phyloP scores from a whole-genome alignment of 2,329 filamentous ascomycete genomes.

The Coniochaeta ligniaria region DNA sequence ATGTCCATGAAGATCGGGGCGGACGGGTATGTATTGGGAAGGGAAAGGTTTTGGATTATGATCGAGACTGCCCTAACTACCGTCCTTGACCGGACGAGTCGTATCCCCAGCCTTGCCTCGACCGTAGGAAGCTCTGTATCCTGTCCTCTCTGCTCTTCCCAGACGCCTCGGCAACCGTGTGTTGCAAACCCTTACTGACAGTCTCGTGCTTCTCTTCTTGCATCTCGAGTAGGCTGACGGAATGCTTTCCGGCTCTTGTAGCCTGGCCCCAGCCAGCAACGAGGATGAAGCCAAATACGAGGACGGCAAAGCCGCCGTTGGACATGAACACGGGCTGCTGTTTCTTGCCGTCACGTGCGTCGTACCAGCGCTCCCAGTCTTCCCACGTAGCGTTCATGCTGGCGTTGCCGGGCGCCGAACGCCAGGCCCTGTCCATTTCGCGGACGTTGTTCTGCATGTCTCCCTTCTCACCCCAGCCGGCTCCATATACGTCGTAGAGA shows the following conservation, averaged over 20 bases:
- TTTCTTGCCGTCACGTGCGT: constrained; percentile 39
- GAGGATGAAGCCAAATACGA: constrained; percentile 64
- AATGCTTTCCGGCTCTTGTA: constrained; percentile 57
- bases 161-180: constrained; percentile 44
- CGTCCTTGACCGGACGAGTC: background rate
- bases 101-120: constrained; percentile 47
- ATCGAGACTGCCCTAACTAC: background rate
- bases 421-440: constrained; percentile 39
- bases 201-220: constrained; percentile 60
- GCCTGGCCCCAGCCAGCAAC: constrained; percentile 68
- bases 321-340: constrained; percentile 61
- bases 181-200: constrained; percentile 52
- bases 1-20: too few relatives aligned
- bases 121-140: constrained; percentile 70
- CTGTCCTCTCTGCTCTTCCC: constrained; percentile 54
- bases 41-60: background rate
- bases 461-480: constrained; percentile 66
- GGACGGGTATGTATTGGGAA: too few relatives aligned
- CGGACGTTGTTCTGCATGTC: constrained; percentile 38
- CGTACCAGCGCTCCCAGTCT: constrained; percentile 84
- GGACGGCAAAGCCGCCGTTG: constrained; percentile 67
- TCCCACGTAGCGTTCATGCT: constrained; percentile 89
- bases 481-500: constrained; percentile 74
- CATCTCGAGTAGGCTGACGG: constrained; percentile 56
- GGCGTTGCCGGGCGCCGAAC: constrained; percentile 36